Base-by-base conservation (phyloP, 768 basidiomycete species). In the Hortiboletus campestris region DNA sequence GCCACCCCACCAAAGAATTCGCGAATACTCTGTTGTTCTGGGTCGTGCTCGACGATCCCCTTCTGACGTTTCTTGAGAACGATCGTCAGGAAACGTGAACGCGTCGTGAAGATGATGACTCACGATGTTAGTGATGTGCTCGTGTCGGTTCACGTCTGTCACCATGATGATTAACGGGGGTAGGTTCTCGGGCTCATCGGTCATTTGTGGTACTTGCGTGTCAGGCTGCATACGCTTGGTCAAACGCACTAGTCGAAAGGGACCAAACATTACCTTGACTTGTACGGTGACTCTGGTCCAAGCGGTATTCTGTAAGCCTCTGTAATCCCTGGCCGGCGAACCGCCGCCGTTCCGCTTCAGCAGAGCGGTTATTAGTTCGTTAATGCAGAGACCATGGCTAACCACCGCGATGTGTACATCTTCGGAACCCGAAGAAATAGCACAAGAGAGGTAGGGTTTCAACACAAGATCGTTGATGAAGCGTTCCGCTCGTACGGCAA, bases 21-120 rank as follows among this genome's bases (percentile, higher is more conserved):
- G 20, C 88, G 80, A 44, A 94, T 87, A 64, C 87, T 84, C 58
- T 80, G 77, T 67, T 95, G 91, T 55, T 82, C 82, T 29, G 84
- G 83, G 64, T 94, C 91, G 65, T 86, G 80, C 1, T 85, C 86
- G 44, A 91, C 86, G 1, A 92, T 90, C 3, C 89, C 89, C 56
- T 78, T 82, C 68, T 94, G 91, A 5, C 91, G 83, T 45, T 74
- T 78, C 81, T 82, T 57, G 48, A 42, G 49, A 67, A 66, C 72
- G 74, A 53, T 29, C 46, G 42, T 64, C 39, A 54, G 34, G 13
- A 53, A 36, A 48, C n/a, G 38, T 42, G 34, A 19, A 17, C 28
- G 39, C 8, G 40, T 32, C 16, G 13, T 38, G 31, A 46, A 46
- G 31, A 22, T 28, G 17, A 17, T 11, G 19, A 75, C 85, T 66